Evolutionary conservation across 2,329 filamentous ascomycete species (phyloP).

Genomic region (Fusarium secorum): DNA sequence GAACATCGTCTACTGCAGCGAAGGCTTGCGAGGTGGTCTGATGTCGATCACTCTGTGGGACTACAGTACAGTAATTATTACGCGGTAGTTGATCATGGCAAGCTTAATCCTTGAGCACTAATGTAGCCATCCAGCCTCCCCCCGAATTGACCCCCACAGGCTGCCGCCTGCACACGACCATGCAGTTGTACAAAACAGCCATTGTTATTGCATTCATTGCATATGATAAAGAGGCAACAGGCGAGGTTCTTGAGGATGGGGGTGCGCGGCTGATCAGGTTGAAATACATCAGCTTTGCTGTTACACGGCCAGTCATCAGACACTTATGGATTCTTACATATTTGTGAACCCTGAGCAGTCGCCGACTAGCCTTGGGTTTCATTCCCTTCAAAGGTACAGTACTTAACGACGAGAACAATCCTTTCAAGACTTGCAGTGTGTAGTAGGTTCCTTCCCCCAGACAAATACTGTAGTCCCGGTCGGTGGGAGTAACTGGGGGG

Average conservation of each 20-base stretch:
- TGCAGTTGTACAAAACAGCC: constrained; percentile 4
- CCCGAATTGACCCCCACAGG: constrained; percentile 14
- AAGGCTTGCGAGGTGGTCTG: constrained; percentile 41
- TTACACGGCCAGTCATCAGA: constrained; percentile 42
- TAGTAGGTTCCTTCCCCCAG: background rate
- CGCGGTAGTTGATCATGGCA: constrained; percentile 11
- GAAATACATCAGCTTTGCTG: constrained; percentile 28
- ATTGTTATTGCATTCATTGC: background rate
- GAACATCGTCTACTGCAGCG: constrained; percentile 31
- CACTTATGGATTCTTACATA: constrained; percentile 24
- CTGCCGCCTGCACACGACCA: constrained; percentile 16
- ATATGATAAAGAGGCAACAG: constrained; percentile 11
- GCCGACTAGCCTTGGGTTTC: background rate
- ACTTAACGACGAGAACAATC: background rate
- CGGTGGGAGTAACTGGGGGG: background rate
- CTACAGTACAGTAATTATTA: constrained; percentile 20
- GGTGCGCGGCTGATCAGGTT: constrained; percentile 4
- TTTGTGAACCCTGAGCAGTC: constrained; percentile 9
- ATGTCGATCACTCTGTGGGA: constrained; percentile 40
- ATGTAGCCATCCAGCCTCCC: constrained; percentile 21
- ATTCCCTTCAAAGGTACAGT: background rate
- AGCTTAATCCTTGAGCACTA: constrained; percentile 15
- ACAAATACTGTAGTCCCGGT: background rate
- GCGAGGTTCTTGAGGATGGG: background rate
- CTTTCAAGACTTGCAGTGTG: constrained; percentile 4